A percentile compares a stretch with the other conserved stretches of the same genome.
These are phyloP conservation scores for Aspergillus sparsus DNA, from an alignment of 495 filamentous ascomycete species.

Conservation along the genomic window DNA sequence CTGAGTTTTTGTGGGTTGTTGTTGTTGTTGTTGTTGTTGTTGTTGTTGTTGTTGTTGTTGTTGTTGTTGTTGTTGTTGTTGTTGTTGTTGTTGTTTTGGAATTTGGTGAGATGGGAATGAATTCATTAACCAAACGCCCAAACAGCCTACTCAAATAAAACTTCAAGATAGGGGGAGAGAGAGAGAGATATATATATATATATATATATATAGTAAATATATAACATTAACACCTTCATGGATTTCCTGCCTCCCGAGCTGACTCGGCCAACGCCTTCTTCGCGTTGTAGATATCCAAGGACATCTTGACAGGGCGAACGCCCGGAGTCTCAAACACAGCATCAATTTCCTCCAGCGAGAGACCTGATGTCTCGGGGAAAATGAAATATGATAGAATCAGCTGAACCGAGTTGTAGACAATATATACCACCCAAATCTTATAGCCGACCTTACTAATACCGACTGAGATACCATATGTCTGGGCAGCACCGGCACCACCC, in stretches of 20 bases:
- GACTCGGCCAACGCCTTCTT: constrained; percentile 34
- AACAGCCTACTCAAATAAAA: too few species aligned
- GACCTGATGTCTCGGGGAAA: constrained; percentile 42
- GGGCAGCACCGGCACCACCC: constrained; percentile 39
- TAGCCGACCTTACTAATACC: constrained; percentile 45
- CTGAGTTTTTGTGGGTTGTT: too few species aligned
- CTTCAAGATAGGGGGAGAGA: too few species aligned
- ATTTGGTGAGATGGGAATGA: too few species aligned
- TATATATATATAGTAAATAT: too few species aligned
- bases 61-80: too few species aligned
- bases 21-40: too few species aligned
- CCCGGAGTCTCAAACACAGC: constrained; percentile 48
- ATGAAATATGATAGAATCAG: constrained; percentile 42
- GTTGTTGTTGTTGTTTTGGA: too few species aligned
- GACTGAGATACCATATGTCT: constrained; percentile 44
- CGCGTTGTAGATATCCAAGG: constrained; percentile 44
- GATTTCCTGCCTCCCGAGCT: constrained; percentile 6
- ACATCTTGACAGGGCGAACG: constrained; percentile 48
- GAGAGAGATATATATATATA: too few species aligned
- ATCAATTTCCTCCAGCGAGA: constrained; percentile 48
- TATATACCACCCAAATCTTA: constrained; percentile 49
- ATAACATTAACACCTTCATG: constrained; percentile 17
- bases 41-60: too few species aligned
- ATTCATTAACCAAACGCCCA: too few species aligned
- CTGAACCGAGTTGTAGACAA: constrained; percentile 45